A percentile compares a stretch with the other conserved stretches of the same genome.
These are phyloP conservation scores for Naganishia kalamii DNA, from an alignment of 768 basidiomycete genomes.

Conservation along the genomic window DNA sequence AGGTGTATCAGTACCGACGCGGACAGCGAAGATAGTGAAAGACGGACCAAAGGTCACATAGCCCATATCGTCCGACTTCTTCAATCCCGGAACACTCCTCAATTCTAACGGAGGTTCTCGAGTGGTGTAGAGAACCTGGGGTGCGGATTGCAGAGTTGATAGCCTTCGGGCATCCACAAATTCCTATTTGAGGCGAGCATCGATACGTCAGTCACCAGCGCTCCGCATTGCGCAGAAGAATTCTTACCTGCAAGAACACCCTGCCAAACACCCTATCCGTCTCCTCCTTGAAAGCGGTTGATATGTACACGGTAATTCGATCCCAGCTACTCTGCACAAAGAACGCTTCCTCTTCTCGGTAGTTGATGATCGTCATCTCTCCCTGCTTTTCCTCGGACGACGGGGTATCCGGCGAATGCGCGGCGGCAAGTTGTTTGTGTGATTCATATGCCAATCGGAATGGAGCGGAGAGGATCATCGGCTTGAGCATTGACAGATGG, in stretches of 20 bases:
- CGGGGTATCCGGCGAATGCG: slow-evolving; percentile 25
- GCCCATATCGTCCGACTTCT: slow-evolving; percentile 78
- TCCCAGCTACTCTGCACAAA: slow-evolving; percentile 88
- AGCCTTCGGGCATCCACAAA: slow-evolving; percentile 96
- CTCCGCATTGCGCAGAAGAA: not conserved
- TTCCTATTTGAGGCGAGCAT: slow-evolving; percentile 56
- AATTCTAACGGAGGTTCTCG: slow-evolving; percentile 97
- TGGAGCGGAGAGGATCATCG: slow-evolving; percentile 88
- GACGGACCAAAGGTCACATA: slow-evolving; percentile 78
- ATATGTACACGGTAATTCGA: slow-evolving; percentile 96
- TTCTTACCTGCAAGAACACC: slow-evolving; percentile 84
- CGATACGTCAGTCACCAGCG: not conserved
- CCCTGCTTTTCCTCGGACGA: slow-evolving; percentile 50
- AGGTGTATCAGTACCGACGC: not conserved
- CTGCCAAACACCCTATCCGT: slow-evolving; percentile 95
- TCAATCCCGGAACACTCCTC: slow-evolving; percentile 71
- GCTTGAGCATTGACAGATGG: slow-evolving; percentile 77
- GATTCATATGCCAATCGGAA: slow-evolving; percentile 80
- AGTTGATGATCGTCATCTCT: slow-evolving; percentile 85
- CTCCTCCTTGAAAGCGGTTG: slow-evolving; percentile 92
- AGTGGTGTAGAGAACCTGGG: slow-evolving; percentile 90
- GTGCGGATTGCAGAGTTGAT: slow-evolving; percentile 89
- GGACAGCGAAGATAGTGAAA: not conserved
- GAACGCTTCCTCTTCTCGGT: slow-evolving; percentile 94
- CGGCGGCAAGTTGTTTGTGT: slow-evolving; percentile 69